Evolutionary conservation across 1,284 basidiomycete genomes (phyloP), one percentile per base, ranked within the genome.

Genomic region (Athelia psychrophila): DNA sequence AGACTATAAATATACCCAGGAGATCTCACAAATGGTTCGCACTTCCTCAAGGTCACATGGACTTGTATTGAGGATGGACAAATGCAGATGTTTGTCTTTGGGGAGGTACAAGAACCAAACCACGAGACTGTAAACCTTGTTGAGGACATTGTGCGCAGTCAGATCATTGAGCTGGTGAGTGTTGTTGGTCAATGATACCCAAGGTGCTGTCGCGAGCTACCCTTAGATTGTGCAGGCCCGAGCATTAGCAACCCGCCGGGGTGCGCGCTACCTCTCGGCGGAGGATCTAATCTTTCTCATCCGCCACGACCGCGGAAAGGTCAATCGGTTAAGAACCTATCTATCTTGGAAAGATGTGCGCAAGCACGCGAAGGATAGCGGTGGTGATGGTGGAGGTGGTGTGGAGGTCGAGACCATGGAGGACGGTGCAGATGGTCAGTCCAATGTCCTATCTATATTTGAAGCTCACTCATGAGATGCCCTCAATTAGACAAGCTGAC

Each of bases 291-390:
- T 99, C 60, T 98, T 98, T 62, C 84, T 98, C 59, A 95, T 98
- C 63, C 86, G 96, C 9, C 91, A 97, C 63, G 96, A 98, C 70
- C 78, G 93, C 55, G 92, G 90, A 19, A 97, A 98, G 69, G 93
- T 98, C 54, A 97, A 98, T 68, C 79, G 96, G 22, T 75, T 98
- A 18, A 74, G 93, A 23, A 97, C 93, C 10, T 98, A 98, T 64
- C 80, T 99, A n/a, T 92, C 91, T 0, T 99, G 96, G 95, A 98
- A 97, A 65, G 96, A 98, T 58, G 95, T 98, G 6, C 83, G 96
- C 16, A 97, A 97, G 64, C 91, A 94, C 58, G 94, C 94, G 6
- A 97, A 97, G 64, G 93, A 97, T 59, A 86, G 81, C 10, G 86
- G 86, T 48, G 88, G 84, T 9, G 87, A 88, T 53, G 89, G 81